These are phyloP conservation scores for Colletotrichum coccodes DNA, from an alignment of 2,329 filamentous ascomycete genomes.

Conservation along the genomic window DNA sequence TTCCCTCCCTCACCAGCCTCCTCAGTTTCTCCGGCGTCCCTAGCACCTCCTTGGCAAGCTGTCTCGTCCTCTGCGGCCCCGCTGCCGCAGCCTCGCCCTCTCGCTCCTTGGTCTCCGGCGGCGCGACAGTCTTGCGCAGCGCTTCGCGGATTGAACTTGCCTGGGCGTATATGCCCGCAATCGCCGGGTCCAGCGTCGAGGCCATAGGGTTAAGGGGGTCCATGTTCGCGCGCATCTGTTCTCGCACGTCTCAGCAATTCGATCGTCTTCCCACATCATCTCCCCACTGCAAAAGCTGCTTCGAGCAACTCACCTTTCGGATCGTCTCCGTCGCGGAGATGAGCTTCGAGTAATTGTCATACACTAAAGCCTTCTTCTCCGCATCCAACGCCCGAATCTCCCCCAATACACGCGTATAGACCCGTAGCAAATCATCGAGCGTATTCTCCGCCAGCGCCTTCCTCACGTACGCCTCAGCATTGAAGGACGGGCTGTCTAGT, in stretches of 20 bases:
- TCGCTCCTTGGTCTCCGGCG: slow-evolving; percentile 53
- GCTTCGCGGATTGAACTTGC: slow-evolving; percentile 64
- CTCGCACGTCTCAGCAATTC: not conserved
- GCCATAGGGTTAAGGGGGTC: slow-evolving; percentile 80
- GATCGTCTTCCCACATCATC: not conserved
- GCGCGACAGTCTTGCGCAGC: slow-evolving; percentile 58
- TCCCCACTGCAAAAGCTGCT: too few relatives aligned
- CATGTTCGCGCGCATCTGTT: slow-evolving; percentile 81
- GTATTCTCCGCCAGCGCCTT: slow-evolving; percentile 69
- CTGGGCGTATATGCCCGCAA: slow-evolving; percentile 77
- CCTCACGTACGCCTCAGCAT: slow-evolving; percentile 75
- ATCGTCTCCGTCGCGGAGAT: slow-evolving; percentile 98
- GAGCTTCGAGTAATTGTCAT: slow-evolving; percentile 97
- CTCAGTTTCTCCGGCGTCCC: slow-evolving; percentile 69
- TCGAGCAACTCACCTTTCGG: slow-evolving; percentile 65
- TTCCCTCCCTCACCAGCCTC: slow-evolving; percentile 67
- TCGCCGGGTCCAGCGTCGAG: slow-evolving; percentile 77
- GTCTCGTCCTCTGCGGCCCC: slow-evolving; percentile 54
- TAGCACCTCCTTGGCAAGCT: slow-evolving; percentile 72
- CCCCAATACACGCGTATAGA: slow-evolving; percentile 77
- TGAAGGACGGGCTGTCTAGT: slow-evolving; percentile 79
- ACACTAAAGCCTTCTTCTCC: slow-evolving; percentile 96
- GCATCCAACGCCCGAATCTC: slow-evolving; percentile 93
- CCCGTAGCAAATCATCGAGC: slow-evolving; percentile 74
- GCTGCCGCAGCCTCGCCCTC: slow-evolving; percentile 45